Conservation (phyloP, 2,329 filamentous ascomycete species). For the Penicillium sp. region DNA sequence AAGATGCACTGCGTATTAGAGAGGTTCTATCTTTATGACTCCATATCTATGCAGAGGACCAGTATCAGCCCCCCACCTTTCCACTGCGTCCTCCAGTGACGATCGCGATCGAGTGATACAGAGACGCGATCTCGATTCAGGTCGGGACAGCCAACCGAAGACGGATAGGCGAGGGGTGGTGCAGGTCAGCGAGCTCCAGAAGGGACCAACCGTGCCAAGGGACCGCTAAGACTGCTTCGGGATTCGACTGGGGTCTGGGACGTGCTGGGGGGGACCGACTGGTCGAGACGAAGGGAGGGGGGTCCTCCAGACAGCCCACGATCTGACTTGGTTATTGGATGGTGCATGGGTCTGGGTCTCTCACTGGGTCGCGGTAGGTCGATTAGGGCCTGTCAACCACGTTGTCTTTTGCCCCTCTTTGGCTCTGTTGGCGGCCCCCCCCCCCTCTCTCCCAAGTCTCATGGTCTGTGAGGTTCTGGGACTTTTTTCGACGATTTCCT, state of each 20-base stretch:
- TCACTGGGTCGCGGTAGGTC: slow-evolving; percentile 1
- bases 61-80: neutral
- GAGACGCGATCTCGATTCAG: slow-evolving; percentile 14
- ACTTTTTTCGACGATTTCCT: neutral
- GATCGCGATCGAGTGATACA: slow-evolving; percentile 22
- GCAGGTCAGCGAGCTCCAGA: neutral
- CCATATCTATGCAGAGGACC: neutral
- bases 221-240: neutral
- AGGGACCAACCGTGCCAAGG: slow-evolving; percentile 1
- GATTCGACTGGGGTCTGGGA: neutral
- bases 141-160: slow-evolving; percentile 12
- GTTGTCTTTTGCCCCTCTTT: slow-evolving; percentile 13
- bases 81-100: slow-evolving; percentile 4
- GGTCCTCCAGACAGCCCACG: neutral
- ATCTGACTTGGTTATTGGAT: neutral
- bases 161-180: neutral
- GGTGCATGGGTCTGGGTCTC: neutral
- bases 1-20: neutral
- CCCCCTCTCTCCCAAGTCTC: neutral
- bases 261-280: too few species aligned
- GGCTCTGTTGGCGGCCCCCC: neutral
- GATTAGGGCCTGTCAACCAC: slow-evolving; percentile 25
- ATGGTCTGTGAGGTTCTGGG: neutral
- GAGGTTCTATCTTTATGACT: neutral
- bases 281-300: neutral